A percentile compares a stretch with the other conserved stretches of the same genome.
phyloP scores from a whole-genome alignment of 108 stramenopile species.

The Discostella stelligeroides region DNA sequence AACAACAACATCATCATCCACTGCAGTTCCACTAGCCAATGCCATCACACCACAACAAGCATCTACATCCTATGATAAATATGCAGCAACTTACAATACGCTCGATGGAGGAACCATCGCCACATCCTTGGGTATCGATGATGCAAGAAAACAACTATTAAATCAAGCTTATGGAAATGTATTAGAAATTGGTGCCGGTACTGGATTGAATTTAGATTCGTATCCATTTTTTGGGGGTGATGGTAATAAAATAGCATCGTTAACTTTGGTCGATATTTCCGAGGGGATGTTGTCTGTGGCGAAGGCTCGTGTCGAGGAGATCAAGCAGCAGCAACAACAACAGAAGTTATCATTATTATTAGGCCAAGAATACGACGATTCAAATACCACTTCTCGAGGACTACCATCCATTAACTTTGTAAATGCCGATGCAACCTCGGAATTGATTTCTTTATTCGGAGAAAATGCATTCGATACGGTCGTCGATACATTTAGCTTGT shows the following conservation, averaged over 20 bases:
- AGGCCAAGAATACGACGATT: too few relatives aligned
- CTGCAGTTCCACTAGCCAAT: slow-evolving; percentile 12
- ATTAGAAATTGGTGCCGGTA: slow-evolving; percentile 86
- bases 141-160: slow-evolving; percentile 64
- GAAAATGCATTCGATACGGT: slow-evolving; percentile 72
- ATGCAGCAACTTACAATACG: slow-evolving; percentile 74
- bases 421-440: slow-evolving; percentile 79
- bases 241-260: slow-evolving; percentile 43
- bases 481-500: slow-evolving; percentile 84
- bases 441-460: slow-evolving; percentile 65
- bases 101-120: slow-evolving; percentile 80
- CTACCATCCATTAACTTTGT: slow-evolving; percentile 47
- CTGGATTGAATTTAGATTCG: slow-evolving; percentile 75
- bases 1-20: not conserved
- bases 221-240: slow-evolving; percentile 49
- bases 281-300: slow-evolving; percentile 79
- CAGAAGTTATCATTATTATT: too few relatives aligned
- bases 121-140: slow-evolving; percentile 69
- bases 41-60: slow-evolving; percentile 74
- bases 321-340: not conserved
- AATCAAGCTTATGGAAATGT: slow-evolving; percentile 63
- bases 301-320: slow-evolving; percentile 15
- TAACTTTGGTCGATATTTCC: slow-evolving; percentile 81
- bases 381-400: too few relatives aligned
- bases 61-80: slow-evolving; percentile 67